phyloP scores from a whole-genome alignment of 2,329 filamentous ascomycete species.

The Colletotrichum graminicola region DNA sequence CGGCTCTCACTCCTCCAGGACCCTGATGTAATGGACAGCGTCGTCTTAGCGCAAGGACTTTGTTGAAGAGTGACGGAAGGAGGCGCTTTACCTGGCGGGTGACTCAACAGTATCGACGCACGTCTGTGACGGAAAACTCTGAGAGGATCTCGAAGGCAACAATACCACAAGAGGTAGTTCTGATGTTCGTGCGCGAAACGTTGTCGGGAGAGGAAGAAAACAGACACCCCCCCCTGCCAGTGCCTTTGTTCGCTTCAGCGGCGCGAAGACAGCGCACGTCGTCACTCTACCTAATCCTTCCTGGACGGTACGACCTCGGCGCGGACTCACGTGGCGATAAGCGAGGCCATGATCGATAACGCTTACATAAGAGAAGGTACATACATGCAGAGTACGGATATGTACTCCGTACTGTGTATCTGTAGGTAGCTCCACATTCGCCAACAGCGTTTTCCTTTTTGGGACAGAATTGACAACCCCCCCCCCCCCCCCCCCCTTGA shows the following conservation, averaged over 20 bases:
- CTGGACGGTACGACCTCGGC: constrained; percentile 2
- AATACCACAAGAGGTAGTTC: constrained; percentile 7
- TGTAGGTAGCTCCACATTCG: neutral
- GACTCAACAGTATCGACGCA: constrained; percentile 25
- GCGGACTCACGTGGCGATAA: constrained; percentile 10
- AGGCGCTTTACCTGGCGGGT: constrained; percentile 18
- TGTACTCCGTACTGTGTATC: too few species aligned
- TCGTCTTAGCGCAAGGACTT: neutral
- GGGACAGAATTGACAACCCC: constrained; percentile 6
- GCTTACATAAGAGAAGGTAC: neutral
- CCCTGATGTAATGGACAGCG: constrained; percentile 30
- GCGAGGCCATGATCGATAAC: neutral
- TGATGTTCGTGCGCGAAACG: neutral
- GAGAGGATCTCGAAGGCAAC: constrained; percentile 1
- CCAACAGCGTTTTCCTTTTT: neutral
- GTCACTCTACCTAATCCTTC: neutral
- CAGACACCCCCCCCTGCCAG: constrained; percentile 7
- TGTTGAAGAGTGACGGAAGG: constrained; percentile 6
- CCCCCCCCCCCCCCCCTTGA: constrained; percentile 31
- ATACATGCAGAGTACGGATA: too few species aligned
- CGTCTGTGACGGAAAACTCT: neutral
- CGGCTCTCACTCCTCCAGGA: neutral
- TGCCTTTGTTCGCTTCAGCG: constrained; percentile 15
- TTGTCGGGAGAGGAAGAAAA: constrained; percentile 7
- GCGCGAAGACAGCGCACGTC: constrained; percentile 15